Evolutionary conservation across 2,329 filamentous ascomycete genomes (phyloP), one percentile per base, ranked within the genome.

Genomic region (Aspergillus flavus): DNA sequence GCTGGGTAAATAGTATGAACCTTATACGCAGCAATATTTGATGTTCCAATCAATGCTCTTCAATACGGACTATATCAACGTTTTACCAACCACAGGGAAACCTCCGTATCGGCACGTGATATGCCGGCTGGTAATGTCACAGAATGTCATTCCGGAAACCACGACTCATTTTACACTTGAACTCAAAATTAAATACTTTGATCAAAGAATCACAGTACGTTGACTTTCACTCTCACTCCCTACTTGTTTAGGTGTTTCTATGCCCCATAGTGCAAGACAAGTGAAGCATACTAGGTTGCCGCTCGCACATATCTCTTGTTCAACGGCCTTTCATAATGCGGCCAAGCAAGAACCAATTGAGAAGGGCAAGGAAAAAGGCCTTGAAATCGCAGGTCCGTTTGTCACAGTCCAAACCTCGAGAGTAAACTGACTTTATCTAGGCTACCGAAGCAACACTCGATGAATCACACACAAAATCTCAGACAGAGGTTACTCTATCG

Each of bases 311-410:
- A 32, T 52, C 28, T 26, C 12, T 39, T 23, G 52, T 7, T 34
- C 9, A 34, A 19, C 48, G 32, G 11, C 21, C 41, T 39, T 39
- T 54, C 28, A 72, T 68, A 54, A 76, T 76, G 76, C 96, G 94
- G 83, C 89, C 91, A 83, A 93, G 91, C 77, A 98, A 97, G 84
- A 97, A 97, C 80, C 93, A 96, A 81, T 90, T 94, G 83, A 88
- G 93, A 78, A 89, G 94, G 78, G 91, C 93, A 56, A 94, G 94
- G 84, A 97, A 95, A 87, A 97, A 97, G 89, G 91, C 93, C 72
- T 88, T 92, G 76, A 96, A 96, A 82, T 89, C 89, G 73, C 80
- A 87, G 69, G 81, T 86, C 77, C 82, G 76, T 67, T 10, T 23
- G 55, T 32, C 14, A 39, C 12, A 34, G 41, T 30, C 36, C 54